Conservation (phyloP, 169 alveolate genomes). For the Plasmodium inui region DNA sequence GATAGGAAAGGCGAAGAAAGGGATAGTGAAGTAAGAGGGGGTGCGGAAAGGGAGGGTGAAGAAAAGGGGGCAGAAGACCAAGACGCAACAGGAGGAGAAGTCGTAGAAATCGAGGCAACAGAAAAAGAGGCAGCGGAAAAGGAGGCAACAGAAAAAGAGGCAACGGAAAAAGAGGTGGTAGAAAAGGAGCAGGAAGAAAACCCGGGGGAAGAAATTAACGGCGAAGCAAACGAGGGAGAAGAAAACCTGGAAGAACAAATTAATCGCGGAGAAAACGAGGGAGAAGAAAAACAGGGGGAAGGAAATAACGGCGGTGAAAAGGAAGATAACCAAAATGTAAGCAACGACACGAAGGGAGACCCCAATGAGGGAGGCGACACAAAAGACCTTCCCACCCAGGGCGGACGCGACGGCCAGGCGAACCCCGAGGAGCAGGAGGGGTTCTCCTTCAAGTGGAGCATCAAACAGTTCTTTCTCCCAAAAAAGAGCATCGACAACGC, state of each 20-base stretch:
- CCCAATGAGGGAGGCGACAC: background rate
- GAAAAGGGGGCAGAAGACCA: background rate
- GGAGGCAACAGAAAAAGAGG: background rate
- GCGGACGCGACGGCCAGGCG: background rate
- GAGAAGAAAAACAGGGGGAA: background rate
- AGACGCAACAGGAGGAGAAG: background rate
- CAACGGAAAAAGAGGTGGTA: background rate
- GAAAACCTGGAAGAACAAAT: background rate
- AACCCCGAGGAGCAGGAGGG: constrained; percentile 2
- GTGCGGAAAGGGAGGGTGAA: background rate
- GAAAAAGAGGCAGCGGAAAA: background rate
- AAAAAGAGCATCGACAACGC: background rate
- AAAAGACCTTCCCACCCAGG: background rate
- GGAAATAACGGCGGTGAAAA: background rate
- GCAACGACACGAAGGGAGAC: background rate
- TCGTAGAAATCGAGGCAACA: background rate
- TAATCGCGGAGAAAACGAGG: background rate
- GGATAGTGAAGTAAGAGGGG: background rate
- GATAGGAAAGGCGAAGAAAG: background rate
- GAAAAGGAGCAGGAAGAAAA: background rate
- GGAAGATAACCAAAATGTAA: background rate
- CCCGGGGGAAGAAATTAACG: background rate
- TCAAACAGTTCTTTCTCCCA: constrained; percentile 26
- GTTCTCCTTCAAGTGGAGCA: constrained; percentile 28
- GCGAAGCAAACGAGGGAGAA: background rate